Conservation (phyloP, 2,329 filamentous ascomycete genomes). For the Colletotrichum chlorophyti region DNA sequence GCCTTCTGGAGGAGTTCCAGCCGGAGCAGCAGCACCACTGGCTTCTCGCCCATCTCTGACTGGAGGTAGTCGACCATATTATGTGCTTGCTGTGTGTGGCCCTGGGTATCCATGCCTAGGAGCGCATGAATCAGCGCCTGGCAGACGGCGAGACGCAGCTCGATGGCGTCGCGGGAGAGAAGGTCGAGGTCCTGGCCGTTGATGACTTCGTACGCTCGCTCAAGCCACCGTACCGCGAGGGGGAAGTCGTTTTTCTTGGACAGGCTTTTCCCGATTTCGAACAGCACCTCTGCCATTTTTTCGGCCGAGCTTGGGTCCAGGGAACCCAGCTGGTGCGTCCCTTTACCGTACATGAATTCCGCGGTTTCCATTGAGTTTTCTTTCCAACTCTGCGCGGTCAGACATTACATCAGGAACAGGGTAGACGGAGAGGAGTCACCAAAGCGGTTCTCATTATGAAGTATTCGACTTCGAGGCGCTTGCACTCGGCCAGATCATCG, state of each 20-base stretch:
- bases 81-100: conserved; percentile 57
- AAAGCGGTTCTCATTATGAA: conserved; percentile 69
- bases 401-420: neutral
- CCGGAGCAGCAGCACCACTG: conserved; percentile 71
- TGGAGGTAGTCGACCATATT: conserved; percentile 68
- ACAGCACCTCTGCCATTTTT: conserved; percentile 70
- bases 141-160: conserved; percentile 71
- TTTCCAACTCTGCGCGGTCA: conserved; percentile 69
- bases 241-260: conserved; percentile 57
- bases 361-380: conserved; percentile 77
- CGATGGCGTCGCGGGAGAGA: conserved; percentile 64
- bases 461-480: conserved; percentile 64
- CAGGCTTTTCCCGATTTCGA: conserved; percentile 73
- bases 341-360: conserved; percentile 76
- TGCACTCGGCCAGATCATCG: conserved; percentile 39
- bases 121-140: conserved; percentile 67
- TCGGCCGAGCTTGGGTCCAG: conserved; percentile 62
- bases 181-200: conserved; percentile 59
- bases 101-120: conserved; percentile 52
- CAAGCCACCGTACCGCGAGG: conserved; percentile 74
- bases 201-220: conserved; percentile 68
- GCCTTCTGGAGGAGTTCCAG: conserved; percentile 68
- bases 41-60: conserved; percentile 66
- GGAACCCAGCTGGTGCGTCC: conserved; percentile 45
- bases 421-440: conserved; percentile 50